Evolutionary conservation across 805 yeast species (phyloP), one percentile per base, ranked within the genome.

Genomic region (Wickerhamiella alocasiicola): DNA sequence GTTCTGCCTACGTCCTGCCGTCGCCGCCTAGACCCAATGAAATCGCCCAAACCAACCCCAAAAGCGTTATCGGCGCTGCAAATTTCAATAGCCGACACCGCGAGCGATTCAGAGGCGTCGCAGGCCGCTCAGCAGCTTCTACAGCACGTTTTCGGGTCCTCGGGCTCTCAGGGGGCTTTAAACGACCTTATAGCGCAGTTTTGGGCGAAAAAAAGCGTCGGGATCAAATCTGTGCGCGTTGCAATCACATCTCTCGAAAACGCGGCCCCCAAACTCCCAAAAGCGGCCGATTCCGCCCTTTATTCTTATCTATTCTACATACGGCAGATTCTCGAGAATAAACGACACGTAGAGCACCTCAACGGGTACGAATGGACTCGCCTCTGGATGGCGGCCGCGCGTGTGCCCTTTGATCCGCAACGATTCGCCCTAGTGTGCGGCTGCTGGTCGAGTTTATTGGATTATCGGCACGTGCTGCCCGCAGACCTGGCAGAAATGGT

Each of bases 291-390:
- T n/a, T n/a, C n/a, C n/a, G 13, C 17, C 31, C 13, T 28, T 31
- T 16, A n/a, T 24, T 29, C 39, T 2, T 21, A 24, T n/a, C 18
- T 36, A 12, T 36, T 27, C 15, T 36, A 28, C 15, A 21, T 36
- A 12, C 29, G 35, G 23, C 29, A 31, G 6, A 11, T 37, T 4
- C n/a, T 37, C 13, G 2, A 29, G 2, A 18, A 29, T 6, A 16
- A 23, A n/a, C 41, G 35, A 6, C 41, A 30, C 19, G n/a, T 28
- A 24, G 35, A 37, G 21, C 41, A 37, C 28, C 35, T 37, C 24
- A 30, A 30, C 23, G 13, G 23, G 9, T 17, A 12, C 11, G 41
- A 37, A n/a, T 37, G 41, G 41, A 15, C 27, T n/a, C 9, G 20
- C 6, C 5, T 30, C 9, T 37, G 41, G 41, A 18, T 20, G 9